These are phyloP conservation scores for Grammothele lineata DNA, from an alignment of 768 basidiomycete species.

Conservation along the genomic window DNA sequence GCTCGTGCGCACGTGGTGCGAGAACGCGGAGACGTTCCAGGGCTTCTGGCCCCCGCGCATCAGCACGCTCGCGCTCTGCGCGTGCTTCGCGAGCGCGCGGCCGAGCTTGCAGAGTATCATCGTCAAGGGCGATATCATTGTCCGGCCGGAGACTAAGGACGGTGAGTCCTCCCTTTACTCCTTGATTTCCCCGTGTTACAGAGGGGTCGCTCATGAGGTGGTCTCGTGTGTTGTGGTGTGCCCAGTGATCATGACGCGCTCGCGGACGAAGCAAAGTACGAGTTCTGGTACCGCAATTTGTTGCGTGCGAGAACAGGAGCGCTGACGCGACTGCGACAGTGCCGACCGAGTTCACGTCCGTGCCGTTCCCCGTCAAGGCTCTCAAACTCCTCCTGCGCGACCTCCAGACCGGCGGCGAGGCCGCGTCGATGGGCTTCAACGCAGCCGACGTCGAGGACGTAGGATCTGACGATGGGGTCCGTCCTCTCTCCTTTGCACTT, in stretches of 20 bases:
- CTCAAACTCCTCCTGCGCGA: constrained; percentile 87
- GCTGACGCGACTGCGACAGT: constrained; percentile 36
- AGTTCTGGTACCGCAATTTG: constrained; percentile 7
- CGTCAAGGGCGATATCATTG: constrained; percentile 91
- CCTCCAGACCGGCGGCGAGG: constrained; percentile 74
- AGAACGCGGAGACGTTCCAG: constrained; percentile 91
- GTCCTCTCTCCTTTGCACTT: constrained; percentile 9
- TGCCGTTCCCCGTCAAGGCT: constrained; percentile 89
- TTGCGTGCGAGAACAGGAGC: neutral
- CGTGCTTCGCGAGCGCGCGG: constrained; percentile 66
- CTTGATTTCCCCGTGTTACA: neutral
- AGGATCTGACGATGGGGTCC: constrained; percentile 75
- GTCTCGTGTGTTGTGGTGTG: neutral
- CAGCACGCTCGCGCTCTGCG: constrained; percentile 76
- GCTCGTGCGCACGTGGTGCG: constrained; percentile 90
- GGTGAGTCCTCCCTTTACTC: constrained; percentile 45
- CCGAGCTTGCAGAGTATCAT: constrained; percentile 59
- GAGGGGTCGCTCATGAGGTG: too few relatives aligned
- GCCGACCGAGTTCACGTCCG: constrained; percentile 80
- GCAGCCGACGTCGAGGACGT: constrained; percentile 46
- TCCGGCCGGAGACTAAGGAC: constrained; percentile 74
- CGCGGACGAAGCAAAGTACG: constrained; percentile 82
- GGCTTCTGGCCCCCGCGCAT: constrained; percentile 91
- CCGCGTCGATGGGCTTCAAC: constrained; percentile 50
- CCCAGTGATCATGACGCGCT: constrained; percentile 94